Evolutionary conservation across 2,329 filamentous ascomycete genomes (phyloP).

Genomic region (Pyrenochaeta sp.): DNA sequence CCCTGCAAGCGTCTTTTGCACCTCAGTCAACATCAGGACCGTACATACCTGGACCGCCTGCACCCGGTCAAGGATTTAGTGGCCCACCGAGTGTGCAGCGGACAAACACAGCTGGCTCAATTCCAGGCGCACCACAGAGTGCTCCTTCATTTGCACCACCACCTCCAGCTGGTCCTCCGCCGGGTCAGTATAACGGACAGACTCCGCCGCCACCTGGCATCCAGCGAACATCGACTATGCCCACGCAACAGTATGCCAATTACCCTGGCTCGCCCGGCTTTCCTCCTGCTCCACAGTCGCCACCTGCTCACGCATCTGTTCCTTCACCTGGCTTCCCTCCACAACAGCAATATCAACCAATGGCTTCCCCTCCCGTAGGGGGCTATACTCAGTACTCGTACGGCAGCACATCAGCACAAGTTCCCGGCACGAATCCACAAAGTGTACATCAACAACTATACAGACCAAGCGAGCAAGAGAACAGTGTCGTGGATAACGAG

Average conservation of each 20-base stretch:
- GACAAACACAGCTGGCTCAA: slow-evolving; percentile 44
- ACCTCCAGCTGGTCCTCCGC: slow-evolving; percentile 43
- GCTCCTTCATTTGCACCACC: slow-evolving; percentile 52
- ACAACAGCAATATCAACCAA: slow-evolving; percentile 45
- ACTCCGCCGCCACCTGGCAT: slow-evolving; percentile 35
- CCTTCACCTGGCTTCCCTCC: slow-evolving; percentile 51
- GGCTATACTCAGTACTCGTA: slow-evolving; percentile 67
- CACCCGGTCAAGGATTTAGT: slow-evolving; percentile 46
- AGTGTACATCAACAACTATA: slow-evolving; percentile 74
- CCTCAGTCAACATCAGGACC: slow-evolving; percentile 45
- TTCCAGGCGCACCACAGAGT: slow-evolving; percentile 46
- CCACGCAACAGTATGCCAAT: slow-evolving; percentile 49
- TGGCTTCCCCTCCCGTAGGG: slow-evolving; percentile 56
- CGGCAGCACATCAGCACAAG: slow-evolving; percentile 39
- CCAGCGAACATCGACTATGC: slow-evolving; percentile 43
- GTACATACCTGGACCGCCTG: slow-evolving; percentile 55
- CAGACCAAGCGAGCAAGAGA: slow-evolving; percentile 71
- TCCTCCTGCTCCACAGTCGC: slow-evolving; percentile 40
- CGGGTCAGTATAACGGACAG: slow-evolving; percentile 30
- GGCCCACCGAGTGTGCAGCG: slow-evolving; percentile 43
- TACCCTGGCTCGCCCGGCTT: slow-evolving; percentile 46
- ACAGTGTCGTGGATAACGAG: slow-evolving; percentile 31
- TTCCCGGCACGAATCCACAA: slow-evolving; percentile 55
- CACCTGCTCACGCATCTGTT: slow-evolving; percentile 40
- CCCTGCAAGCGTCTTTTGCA: slow-evolving; percentile 43